These are phyloP conservation scores for Neophaeococcomyces mojaviensis DNA, from an alignment of 2,329 filamentous ascomycete species.

Conservation along the genomic window DNA sequence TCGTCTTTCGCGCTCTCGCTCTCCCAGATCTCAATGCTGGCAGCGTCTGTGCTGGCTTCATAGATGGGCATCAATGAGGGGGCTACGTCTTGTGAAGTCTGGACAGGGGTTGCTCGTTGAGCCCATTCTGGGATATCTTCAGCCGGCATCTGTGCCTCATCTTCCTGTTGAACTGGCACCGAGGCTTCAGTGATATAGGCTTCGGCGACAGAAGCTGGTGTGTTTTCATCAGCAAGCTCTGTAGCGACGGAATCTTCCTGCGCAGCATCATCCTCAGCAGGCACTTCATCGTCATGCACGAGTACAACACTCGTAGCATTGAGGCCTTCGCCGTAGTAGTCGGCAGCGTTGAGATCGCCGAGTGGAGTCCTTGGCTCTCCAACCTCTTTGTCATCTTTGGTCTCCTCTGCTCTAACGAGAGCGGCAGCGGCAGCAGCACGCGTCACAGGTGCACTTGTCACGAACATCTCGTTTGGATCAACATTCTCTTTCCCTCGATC, in stretches of 20 bases:
- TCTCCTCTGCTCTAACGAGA: constrained; percentile 11
- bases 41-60: constrained; percentile 33
- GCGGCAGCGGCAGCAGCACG: constrained; percentile 33
- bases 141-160: background rate
- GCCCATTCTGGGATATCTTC: constrained; percentile 9
- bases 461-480: constrained; percentile 51
- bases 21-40: constrained; percentile 61
- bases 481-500: constrained; percentile 87
- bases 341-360: constrained; percentile 58
- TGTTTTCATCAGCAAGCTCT: background rate
- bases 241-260: constrained; percentile 30
- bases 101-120: constrained; percentile 3
- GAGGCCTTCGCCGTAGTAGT: constrained; percentile 61
- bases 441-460: constrained; percentile 48
- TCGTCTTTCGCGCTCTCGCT: constrained; percentile 58
- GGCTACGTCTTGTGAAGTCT: constrained; percentile 7
- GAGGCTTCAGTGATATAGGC: constrained; percentile 15
- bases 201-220: background rate
- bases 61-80: constrained; percentile 36
- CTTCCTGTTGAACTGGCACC: constrained; percentile 1
- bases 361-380: constrained; percentile 61
- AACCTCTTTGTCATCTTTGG: constrained; percentile 30
- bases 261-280: constrained; percentile 15
- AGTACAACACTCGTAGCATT: constrained; percentile 56
- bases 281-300: constrained; percentile 52